Conservation (phyloP, 129 eudicot species). For the Tagetes patula region DNA sequence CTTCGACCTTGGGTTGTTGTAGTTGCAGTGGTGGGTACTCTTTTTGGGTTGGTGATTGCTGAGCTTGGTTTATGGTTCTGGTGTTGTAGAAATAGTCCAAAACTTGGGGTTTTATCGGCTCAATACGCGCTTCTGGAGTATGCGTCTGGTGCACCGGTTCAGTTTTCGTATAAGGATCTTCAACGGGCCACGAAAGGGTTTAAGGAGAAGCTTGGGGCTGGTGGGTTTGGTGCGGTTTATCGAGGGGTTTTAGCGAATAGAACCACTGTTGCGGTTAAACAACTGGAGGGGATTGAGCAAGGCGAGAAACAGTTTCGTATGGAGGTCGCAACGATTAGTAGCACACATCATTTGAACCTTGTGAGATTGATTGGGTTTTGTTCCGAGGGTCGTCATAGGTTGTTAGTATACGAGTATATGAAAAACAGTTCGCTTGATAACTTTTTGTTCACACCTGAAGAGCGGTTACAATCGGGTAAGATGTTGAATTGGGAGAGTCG, state of each 20-base stretch:
- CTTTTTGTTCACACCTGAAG: constrained; percentile 53
- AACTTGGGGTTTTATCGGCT: constrained; percentile 55
- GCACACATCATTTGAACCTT: constrained; percentile 91
- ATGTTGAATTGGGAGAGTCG: constrained; percentile 67
- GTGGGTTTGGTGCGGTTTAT: constrained; percentile 95
- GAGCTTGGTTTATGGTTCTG: constrained; percentile 78
- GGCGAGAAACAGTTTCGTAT: constrained; percentile 94
- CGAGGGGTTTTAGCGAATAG: constrained; percentile 68
- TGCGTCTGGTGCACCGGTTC: constrained; percentile 97
- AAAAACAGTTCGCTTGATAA: constrained; percentile 87
- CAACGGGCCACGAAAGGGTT: constrained; percentile 82
- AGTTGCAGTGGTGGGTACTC: constrained; percentile 54
- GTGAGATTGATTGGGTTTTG: constrained; percentile 88
- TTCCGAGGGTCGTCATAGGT: constrained; percentile 82
- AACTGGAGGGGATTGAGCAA: constrained; percentile 88
- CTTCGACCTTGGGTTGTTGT: constrained; percentile 66
- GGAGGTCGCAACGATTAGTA: constrained; percentile 94
- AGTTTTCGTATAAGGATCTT: constrained; percentile 78
- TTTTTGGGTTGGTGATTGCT: constrained; percentile 46
- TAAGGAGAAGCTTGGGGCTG: constrained; percentile 84
- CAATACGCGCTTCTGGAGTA: constrained; percentile 94
- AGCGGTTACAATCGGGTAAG: constrained; percentile 39
- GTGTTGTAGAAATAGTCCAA: constrained; percentile 62
- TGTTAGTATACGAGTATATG: constrained; percentile 86
- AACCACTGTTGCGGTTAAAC: constrained; percentile 72